Evolutionary conservation across 2,329 filamentous ascomycete genomes (phyloP).

Genomic region (Colletotrichum euphorbiae): DNA sequence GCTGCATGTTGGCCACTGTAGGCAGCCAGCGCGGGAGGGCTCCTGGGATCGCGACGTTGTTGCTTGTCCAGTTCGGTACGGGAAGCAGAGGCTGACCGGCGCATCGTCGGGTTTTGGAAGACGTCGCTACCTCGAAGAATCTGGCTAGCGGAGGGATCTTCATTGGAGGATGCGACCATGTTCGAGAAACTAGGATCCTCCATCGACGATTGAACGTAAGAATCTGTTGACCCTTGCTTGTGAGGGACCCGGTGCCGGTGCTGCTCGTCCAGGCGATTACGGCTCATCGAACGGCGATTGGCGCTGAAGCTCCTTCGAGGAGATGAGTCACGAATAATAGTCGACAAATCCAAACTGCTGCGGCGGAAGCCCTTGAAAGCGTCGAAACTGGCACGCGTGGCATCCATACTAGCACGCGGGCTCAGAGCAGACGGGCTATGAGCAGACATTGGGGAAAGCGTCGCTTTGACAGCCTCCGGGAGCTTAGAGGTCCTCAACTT

Average conservation of each 20-base stretch:
- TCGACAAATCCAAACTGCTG: slow-evolving; percentile 66
- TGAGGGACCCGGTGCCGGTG: slow-evolving; percentile 56
- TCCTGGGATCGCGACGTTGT: slow-evolving; percentile 26
- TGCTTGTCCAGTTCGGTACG: slow-evolving; percentile 39
- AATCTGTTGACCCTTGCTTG: slow-evolving; percentile 76
- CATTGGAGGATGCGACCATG: slow-evolving; percentile 74
- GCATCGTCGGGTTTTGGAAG: slow-evolving; percentile 83
- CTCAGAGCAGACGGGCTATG: slow-evolving; percentile 57
- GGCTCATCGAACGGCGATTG: slow-evolving; percentile 63
- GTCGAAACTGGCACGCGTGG: slow-evolving; percentile 66
- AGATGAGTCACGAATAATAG: slow-evolving; percentile 54
- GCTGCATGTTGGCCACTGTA: slow-evolving; percentile 48
- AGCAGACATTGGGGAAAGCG: slow-evolving; percentile 65
- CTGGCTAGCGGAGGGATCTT: slow-evolving; percentile 89
- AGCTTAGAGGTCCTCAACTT: slow-evolving; percentile 56
- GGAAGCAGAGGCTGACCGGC: slow-evolving; percentile 56
- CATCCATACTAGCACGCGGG: slow-evolving; percentile 67
- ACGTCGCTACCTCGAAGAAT: slow-evolving; percentile 89
- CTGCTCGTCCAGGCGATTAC: slow-evolving; percentile 60
- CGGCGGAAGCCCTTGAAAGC: slow-evolving; percentile 58
- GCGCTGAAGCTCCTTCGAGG: slow-evolving; percentile 73
- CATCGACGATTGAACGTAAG: slow-evolving; percentile 76
- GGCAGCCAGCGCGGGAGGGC: slow-evolving; percentile 20
- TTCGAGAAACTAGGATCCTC: slow-evolving; percentile 81
- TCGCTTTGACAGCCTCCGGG: slow-evolving; percentile 70